Conservation (phyloP, 2,329 filamentous ascomycete genomes). For the Juglanconis juglandina region DNA sequence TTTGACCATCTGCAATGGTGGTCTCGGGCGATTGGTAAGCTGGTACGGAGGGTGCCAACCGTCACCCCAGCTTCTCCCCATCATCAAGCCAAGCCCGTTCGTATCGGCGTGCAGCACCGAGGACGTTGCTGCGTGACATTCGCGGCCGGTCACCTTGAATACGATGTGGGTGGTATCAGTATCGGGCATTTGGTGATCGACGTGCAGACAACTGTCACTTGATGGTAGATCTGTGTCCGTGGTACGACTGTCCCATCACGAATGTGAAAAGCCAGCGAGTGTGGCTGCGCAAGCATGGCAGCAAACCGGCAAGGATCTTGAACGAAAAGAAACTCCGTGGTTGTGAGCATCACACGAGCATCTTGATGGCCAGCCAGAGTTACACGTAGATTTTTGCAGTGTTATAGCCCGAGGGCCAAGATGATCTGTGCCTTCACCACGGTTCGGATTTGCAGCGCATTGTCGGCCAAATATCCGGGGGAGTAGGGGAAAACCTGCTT, state of each 20-base stretch:
- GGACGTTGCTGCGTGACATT: not conserved
- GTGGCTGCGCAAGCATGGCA: not conserved
- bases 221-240: not conserved
- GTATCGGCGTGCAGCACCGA: constrained; percentile 10
- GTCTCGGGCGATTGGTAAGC: constrained; percentile 6
- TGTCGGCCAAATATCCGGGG: not conserved
- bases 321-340: too few relatives aligned
- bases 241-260: not conserved
- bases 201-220: not conserved
- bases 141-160: not conserved
- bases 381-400: not conserved
- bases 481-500: not conserved
- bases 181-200: not conserved
- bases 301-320: too few relatives aligned
- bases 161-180: not conserved
- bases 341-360: not conserved
- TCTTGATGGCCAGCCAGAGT: not conserved
- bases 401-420: not conserved
- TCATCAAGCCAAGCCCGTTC: not conserved
- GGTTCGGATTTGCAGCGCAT: not conserved
- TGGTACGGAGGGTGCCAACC: not conserved
- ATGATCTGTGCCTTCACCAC: not conserved
- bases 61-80: not conserved
- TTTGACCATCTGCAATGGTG: not conserved
- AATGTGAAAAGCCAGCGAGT: not conserved